Evolutionary conservation across 768 basidiomycete species (phyloP).

Genomic region (Paxillus rubicundulus): DNA sequence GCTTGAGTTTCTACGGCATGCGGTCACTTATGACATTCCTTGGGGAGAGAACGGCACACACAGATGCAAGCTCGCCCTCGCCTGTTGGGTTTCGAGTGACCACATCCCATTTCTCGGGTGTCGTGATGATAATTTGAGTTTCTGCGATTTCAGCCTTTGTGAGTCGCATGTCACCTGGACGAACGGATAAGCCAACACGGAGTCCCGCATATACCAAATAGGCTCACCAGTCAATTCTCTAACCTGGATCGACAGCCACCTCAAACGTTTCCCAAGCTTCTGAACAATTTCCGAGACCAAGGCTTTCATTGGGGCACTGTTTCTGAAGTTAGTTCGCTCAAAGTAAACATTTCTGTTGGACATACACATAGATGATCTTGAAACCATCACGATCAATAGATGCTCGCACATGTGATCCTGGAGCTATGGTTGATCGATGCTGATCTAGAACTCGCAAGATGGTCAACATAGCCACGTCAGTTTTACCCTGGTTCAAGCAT

Average conservation of each 20-base stretch:
- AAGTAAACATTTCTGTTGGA: neutral
- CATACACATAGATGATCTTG: conserved; percentile 96
- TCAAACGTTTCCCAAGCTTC: conserved; percentile 85
- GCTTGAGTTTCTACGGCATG: conserved; percentile 69
- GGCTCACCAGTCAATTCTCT: conserved; percentile 82
- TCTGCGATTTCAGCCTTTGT: conserved; percentile 90
- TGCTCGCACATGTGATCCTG: conserved; percentile 35
- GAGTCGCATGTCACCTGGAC: conserved; percentile 88
- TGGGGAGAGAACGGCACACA: conserved; percentile 35
- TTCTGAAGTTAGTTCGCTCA: neutral
- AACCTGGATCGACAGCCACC: conserved; percentile 84
- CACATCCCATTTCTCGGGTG: conserved; percentile 99
- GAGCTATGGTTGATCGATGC: conserved; percentile 42
- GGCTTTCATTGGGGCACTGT: conserved; percentile 96
- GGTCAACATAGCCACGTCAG: conserved; percentile 93
- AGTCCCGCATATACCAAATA: neutral
- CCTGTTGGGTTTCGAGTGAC: conserved; percentile 96
- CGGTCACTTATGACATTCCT: neutral
- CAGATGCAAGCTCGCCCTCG: conserved; percentile 94
- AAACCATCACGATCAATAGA: conserved; percentile 71
- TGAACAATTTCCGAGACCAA: conserved; percentile 92
- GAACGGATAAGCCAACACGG: neutral
- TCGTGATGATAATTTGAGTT: conserved; percentile 98
- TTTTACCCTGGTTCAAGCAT: conserved; percentile 76
- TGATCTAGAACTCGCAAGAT: conserved; percentile 87